These are phyloP conservation scores for Viola pubescens DNA, from an alignment of 441 rosid species.

Conservation along the genomic window DNA sequence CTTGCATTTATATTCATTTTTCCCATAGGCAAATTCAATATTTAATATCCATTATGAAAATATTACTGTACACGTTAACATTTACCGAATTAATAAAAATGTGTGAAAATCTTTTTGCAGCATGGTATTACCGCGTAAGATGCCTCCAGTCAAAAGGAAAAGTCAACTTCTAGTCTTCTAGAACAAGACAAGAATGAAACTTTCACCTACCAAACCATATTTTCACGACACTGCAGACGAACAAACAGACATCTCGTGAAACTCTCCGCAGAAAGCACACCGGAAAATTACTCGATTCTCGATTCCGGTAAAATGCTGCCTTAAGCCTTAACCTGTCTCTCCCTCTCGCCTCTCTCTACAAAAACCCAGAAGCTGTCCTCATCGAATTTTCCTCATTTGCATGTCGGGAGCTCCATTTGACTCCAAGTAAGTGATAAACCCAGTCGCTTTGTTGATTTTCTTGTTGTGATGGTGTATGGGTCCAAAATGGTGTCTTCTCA, in stretches of 20 bases:
- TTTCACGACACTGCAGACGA: not conserved
- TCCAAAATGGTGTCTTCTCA: not conserved
- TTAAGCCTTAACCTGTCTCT: not conserved
- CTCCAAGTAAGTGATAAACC: slow-evolving; percentile 1
- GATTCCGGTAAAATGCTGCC: not conserved
- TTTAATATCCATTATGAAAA: too few relatives aligned
- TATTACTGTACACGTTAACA: too few relatives aligned
- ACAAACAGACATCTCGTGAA: slow-evolving; percentile 6
- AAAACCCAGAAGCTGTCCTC: not conserved
- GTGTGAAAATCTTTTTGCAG: too few relatives aligned
- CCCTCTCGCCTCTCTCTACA: not conserved
- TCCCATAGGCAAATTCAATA: too few relatives aligned
- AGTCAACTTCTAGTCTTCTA: too few relatives aligned
- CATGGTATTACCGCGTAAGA: too few relatives aligned
- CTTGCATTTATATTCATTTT: too few relatives aligned
- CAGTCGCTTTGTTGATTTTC: not conserved
- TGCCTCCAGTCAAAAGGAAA: too few relatives aligned
- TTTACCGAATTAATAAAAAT: too few relatives aligned
- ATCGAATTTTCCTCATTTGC: slow-evolving; percentile 2
- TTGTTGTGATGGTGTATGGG: not conserved
- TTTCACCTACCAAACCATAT: not conserved
- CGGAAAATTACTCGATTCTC: not conserved
- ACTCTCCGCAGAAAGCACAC: slow-evolving; percentile 7
- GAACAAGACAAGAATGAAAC: not conserved
- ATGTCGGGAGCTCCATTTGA: slow-evolving; percentile 6